A percentile compares a stretch with the other conserved stretches of the same genome.
phyloP scores from a whole-genome alignment of 2,329 filamentous ascomycete species.

The Xylariaceae sp. region DNA sequence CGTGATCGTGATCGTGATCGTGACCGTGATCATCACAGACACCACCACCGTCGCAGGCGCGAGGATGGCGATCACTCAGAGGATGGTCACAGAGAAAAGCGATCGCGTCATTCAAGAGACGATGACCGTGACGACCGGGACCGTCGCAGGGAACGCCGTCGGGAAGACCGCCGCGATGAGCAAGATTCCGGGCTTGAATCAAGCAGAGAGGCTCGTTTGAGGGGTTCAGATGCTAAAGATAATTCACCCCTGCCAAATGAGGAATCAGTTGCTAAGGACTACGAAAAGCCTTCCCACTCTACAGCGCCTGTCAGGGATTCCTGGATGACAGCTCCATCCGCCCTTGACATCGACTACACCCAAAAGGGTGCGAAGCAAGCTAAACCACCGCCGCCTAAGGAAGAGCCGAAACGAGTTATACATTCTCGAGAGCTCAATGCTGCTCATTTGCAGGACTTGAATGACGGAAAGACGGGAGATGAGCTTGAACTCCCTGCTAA shows the following conservation, averaged over 20 bases:
- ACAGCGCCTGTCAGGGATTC: slow-evolving; percentile 63
- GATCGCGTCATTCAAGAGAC: slow-evolving; percentile 52
- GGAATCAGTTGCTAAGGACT: slow-evolving; percentile 35
- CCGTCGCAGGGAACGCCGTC: slow-evolving; percentile 35
- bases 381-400: slow-evolving; percentile 46
- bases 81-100: slow-evolving; percentile 58
- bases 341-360: slow-evolving; percentile 78
- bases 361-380: slow-evolving; percentile 53
- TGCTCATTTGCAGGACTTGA: slow-evolving; percentile 55
- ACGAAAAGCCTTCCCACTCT: slow-evolving; percentile 25
- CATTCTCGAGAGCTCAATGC: slow-evolving; percentile 79
- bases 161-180: slow-evolving; percentile 25
- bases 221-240: slow-evolving; percentile 44
- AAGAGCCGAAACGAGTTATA: slow-evolving; percentile 64
- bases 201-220: slow-evolving; percentile 36
- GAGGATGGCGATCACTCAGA: slow-evolving; percentile 40
- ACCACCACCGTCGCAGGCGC: slow-evolving; percentile 34
- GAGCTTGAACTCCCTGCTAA: slow-evolving; percentile 49
- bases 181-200: slow-evolving; percentile 30
- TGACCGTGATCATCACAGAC: slow-evolving; percentile 30
- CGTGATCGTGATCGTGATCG: slow-evolving; percentile 7
- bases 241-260: slow-evolving; percentile 50
- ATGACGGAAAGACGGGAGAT: slow-evolving; percentile 50
- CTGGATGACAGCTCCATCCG: slow-evolving; percentile 90
- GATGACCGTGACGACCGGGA: slow-evolving; percentile 38